phyloP scores from a whole-genome alignment of 2,329 filamentous ascomycete genomes.

The Pseudocercospora cruenta region DNA sequence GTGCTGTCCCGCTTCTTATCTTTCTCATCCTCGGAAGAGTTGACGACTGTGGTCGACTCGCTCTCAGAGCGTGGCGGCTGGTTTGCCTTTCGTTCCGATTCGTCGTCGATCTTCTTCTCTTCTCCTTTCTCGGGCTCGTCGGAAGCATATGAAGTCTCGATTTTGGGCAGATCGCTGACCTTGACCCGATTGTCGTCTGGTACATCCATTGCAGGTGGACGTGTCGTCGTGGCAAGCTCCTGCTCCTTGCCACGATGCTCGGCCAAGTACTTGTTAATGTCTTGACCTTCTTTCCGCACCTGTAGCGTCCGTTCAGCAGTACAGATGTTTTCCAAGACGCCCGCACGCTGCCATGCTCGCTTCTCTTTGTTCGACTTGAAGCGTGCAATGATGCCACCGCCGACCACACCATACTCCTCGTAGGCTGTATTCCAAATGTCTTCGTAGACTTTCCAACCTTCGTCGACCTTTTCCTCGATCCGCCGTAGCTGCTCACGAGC shows the following conservation, averaged over 20 bases:
- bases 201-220: constrained; percentile 35
- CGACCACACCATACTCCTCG: constrained; percentile 25
- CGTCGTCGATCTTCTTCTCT: neutral
- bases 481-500: constrained; percentile 23
- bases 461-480: constrained; percentile 28
- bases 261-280: constrained; percentile 36
- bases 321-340: constrained; percentile 40
- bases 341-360: constrained; percentile 36
- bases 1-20: neutral
- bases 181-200: constrained; percentile 8
- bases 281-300: constrained; percentile 32
- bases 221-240: constrained; percentile 32
- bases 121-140: neutral
- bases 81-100: neutral
- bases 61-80: neutral
- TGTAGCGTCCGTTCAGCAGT: constrained; percentile 36
- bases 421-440: constrained; percentile 37
- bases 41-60: neutral
- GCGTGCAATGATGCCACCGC: constrained; percentile 29
- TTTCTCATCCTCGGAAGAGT: neutral
- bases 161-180: constrained; percentile 9
- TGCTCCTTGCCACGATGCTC: constrained; percentile 32
- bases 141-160: constrained; percentile 1
- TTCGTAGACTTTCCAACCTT: constrained; percentile 40
- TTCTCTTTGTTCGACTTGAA: constrained; percentile 32